phyloP scores from a whole-genome alignment of 2,329 filamentous ascomycete species.

The Penicillium carneum region DNA sequence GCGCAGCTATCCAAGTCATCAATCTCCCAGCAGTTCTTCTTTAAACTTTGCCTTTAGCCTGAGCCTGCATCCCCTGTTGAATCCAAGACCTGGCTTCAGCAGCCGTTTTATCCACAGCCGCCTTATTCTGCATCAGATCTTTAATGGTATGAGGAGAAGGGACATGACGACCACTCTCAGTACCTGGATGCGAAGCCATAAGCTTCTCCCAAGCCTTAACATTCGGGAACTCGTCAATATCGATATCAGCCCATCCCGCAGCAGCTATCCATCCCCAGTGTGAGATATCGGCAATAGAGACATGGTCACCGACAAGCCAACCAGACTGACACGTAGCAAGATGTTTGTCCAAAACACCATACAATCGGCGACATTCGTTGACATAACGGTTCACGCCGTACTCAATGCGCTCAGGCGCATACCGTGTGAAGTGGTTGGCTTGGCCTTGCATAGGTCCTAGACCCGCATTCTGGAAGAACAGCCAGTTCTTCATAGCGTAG shows the following conservation, averaged over 20 bases:
- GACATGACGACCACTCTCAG: constrained; percentile 78
- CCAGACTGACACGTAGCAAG: constrained; percentile 61
- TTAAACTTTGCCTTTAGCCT: constrained; percentile 59
- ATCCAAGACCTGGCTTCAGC: constrained; percentile 68
- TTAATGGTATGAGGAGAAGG: constrained; percentile 69
- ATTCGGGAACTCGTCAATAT: constrained; percentile 76
- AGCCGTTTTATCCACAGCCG: constrained; percentile 66
- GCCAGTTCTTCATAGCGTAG: constrained; percentile 82
- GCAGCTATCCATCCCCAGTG: constrained; percentile 78
- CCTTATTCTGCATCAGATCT: constrained; percentile 64
- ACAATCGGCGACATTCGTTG: constrained; percentile 84
- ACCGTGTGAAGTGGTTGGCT: constrained; percentile 82
- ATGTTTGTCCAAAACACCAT: constrained; percentile 76
- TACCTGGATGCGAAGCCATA: constrained; percentile 71
- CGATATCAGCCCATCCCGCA: constrained; percentile 67
- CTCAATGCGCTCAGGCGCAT: constrained; percentile 80
- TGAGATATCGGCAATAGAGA: constrained; percentile 73
- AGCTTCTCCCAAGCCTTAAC: constrained; percentile 79
- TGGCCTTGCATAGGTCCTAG: constrained; percentile 85
- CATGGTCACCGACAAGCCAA: constrained; percentile 60
- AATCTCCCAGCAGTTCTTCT: neutral
- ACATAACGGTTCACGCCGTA: constrained; percentile 83
- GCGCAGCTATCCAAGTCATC: neutral
- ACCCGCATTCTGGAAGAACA: constrained; percentile 79
- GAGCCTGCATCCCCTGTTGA: constrained; percentile 71